Evolutionary conservation across 2,329 filamentous ascomycete species (phyloP), one percentile per base, ranked within the genome.

Genomic region (Colletotrichum cereale): DNA sequence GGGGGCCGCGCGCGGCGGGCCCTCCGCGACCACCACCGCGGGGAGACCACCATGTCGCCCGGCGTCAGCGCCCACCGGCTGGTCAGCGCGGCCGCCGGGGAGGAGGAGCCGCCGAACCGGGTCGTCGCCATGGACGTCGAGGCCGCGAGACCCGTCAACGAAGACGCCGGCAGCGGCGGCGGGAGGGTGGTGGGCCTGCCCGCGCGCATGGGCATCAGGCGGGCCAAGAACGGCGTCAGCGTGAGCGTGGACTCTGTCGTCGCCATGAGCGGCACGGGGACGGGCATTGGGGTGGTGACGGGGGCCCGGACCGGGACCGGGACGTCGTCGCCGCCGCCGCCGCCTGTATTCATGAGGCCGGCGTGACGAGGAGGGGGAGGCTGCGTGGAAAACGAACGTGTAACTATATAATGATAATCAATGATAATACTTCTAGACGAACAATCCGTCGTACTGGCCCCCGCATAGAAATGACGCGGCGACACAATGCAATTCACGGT

Each of bases 381-480:
- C 24, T 11, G 18, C 21, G 31, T 24, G 18, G 29, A 31, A 34
- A 34, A 18, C 1, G 8, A 18, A 38, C 26, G 24, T 14, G 21
- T 36, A 38, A 38, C 31, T 24, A 36, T 24, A 24, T 56, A 56
- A 56, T 56, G 52, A 56, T 48, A 66, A 29, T 47, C 55, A 63
- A 67, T 62, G 66, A 56, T 63, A 67, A 63, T 67, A n/a, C 42
- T n/a, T n/a, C 50, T 48, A 48, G 40, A 61, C 7, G 29, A 47
- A 26, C 6, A 34, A 12, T 18, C 24, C 24, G 12, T 29, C 31
- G 16, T 14, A 10, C 34, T 1, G 21, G 18, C 10, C n/a, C n/a
- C n/a, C n/a, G n/a, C n/a, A n/a, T n/a, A n/a, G n/a, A n/a, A n/a
- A n/a, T 16, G 38, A 16, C 10, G 6, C 38, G 42, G 18, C 42